phyloP scores from a whole-genome alignment of 768 basidiomycete genomes.

The Suillus lakei region DNA sequence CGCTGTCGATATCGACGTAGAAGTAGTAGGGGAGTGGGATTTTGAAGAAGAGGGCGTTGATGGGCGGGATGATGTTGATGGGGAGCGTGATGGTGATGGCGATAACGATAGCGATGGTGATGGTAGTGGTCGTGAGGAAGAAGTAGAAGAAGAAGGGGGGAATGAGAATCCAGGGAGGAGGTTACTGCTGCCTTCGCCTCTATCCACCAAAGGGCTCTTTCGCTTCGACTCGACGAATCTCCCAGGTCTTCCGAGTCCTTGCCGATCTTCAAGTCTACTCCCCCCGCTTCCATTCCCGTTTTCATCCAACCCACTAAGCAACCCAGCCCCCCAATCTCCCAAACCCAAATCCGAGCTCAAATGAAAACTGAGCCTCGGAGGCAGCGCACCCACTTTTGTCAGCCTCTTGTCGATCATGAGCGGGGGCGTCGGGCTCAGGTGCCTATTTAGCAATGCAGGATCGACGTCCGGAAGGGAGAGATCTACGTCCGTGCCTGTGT shows the following conservation, averaged over 20 bases:
- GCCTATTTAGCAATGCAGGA: slow-evolving; percentile 11
- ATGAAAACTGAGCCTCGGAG: slow-evolving; percentile 63
- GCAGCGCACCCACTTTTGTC: slow-evolving; percentile 21
- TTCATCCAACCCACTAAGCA: slow-evolving; percentile 58
- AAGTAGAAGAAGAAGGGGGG: background rate
- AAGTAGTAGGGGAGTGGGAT: background rate
- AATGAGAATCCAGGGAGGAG: background rate
- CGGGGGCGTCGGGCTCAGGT: slow-evolving; percentile 32
- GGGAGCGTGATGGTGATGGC: slow-evolving; percentile 7
- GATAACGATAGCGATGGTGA: background rate
- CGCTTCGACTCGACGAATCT: background rate
- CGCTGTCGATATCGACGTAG: slow-evolving; percentile 6
- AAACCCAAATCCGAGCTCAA: slow-evolving; percentile 45
- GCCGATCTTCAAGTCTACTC: background rate
- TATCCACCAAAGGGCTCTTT: slow-evolving; percentile 13
- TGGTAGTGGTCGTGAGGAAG: background rate
- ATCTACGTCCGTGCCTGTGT: slow-evolving; percentile 6
- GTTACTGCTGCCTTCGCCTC: slow-evolving; percentile 5
- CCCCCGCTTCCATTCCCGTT: slow-evolving; percentile 28
- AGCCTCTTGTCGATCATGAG: slow-evolving; percentile 35
- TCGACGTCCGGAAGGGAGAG: slow-evolving; percentile 11
- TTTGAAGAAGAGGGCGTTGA: slow-evolving; percentile 20
- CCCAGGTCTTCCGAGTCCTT: background rate
- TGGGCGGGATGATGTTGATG: slow-evolving; percentile 23
- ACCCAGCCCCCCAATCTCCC: slow-evolving; percentile 56